Evolutionary conservation across 73 alveolate genomes (phyloP), one percentile per base, ranked within the genome.

Genomic region (Paramecium tetraurelia): DNA sequence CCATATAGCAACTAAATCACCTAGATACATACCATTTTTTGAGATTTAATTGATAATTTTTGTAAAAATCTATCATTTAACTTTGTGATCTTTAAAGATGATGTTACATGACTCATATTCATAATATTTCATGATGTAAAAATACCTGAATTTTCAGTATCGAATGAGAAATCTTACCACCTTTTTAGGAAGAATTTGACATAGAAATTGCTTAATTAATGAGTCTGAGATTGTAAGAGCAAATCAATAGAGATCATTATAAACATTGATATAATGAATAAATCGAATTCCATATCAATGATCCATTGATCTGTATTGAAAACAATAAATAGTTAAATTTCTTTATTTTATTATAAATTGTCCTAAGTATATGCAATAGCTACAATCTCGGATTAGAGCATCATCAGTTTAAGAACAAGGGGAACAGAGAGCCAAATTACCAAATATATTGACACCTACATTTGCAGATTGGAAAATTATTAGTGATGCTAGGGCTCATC

Each of bases 381-480:
- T 63, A 5, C 84, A 63, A 10, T 9, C 41, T 27, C 27, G 48
- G 29, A 20, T 14, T 11, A 72, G 86, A 72, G 86, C 86, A 18
- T 16, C 63, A 10, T 72, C 86, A n/a, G 86, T 72, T 31, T 72
- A 72, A 38, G 86, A 72, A n/a, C 36, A 63, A 63, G 84, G 84
- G 24, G 84, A 33, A 21, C 43, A 33, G 7, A 41, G 57, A 44
- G 76, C 44, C 9, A 31, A 80, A 46, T 24, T 80, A 46, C 90
- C 90, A 5, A 80, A 41, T 46, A 80, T 80, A 16, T 18, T 80
- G 10, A 43, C 90, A 48, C 90, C 90, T 10, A 80, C 90, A 2
- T 80, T 80, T 80, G 90, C 63, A 24, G 90, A 80, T 80, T 80
- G 90, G 90, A 80, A 80, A 41, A 80, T 80, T 21, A 80, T 80